Evolutionary conservation across 1,139 yeast species (phyloP), one percentile per base, ranked within the genome.

Genomic region (Meyerozyma athensensis): DNA sequence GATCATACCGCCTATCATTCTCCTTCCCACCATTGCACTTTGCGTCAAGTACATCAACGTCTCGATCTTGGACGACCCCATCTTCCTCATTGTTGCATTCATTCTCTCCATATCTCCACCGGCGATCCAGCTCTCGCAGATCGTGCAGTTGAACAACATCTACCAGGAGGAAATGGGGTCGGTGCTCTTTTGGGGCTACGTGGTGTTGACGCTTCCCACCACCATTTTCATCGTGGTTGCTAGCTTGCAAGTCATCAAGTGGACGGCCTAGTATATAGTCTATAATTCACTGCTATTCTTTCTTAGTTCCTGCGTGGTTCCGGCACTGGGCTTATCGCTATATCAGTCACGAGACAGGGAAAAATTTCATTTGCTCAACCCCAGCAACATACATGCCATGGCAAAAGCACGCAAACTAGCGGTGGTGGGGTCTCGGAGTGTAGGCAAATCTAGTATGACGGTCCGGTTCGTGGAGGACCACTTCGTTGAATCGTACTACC

Each of bases 381-480:
- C 19, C 31, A 16, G 20, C 7, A 21, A 14, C 22, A 12, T 30
- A 31, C 34, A 26, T 26, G 34, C 33, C 33, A 65, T 67, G 69
- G 68, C 61, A 28, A 69, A 66, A 49, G 81, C 87, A 30, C 75
- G 96, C 47, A 86, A 86, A 58, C 74, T 87, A 45, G 95, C 95
- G 24, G 83, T 89, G 30, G 90, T 87, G 16, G 97, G 97, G 35
- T 80, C 95, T 19, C 73, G 95, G 41, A 86, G 94, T 17, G 97
- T 89, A 20, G 97, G 96, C 5, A 87, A 87, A 59, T 84, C 94
- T 23, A 82, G 96, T 5, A 72, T 89, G 65, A 84, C 90, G 1
- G 92, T 86, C 12, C 81, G 89, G 51, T 89, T 81, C 57, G 94
- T 85, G 9, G 96, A 89, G 55, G 84, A 84, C 52, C 94, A 86